A percentile compares a stretch with the other conserved stretches of the same genome.
These are phyloP conservation scores for Curvularia hawaiiensis DNA, from an alignment of 2,329 filamentous ascomycete species.

Conservation along the genomic window DNA sequence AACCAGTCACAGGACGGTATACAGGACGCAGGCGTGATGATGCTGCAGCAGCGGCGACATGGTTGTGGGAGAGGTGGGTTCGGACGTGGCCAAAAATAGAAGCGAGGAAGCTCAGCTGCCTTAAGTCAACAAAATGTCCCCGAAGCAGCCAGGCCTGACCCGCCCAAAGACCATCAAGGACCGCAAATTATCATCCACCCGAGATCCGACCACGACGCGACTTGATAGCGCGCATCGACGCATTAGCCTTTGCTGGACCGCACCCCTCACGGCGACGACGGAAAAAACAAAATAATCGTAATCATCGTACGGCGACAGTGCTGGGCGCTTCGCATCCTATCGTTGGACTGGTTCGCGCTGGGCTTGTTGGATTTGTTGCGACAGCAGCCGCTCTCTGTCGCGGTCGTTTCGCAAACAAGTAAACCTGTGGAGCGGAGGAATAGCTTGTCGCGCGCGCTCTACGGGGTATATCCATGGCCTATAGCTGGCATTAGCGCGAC, in stretches of 20 bases:
- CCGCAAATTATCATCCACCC: slow-evolving; percentile 35
- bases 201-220: slow-evolving; percentile 21
- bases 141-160: slow-evolving; percentile 27
- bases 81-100: slow-evolving; percentile 25
- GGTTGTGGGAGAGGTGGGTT: slow-evolving; percentile 13
- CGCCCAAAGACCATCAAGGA: slow-evolving; percentile 26
- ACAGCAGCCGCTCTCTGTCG: slow-evolving; percentile 14
- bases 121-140: slow-evolving; percentile 35
- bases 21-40: slow-evolving; percentile 10
- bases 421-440: neutral
- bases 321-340: slow-evolving; percentile 39
- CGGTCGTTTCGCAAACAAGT: neutral
- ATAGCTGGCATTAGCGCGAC: slow-evolving; percentile 28
- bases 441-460: slow-evolving; percentile 17
- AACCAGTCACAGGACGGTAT: slow-evolving; percentile 11
- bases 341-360: slow-evolving; percentile 27
- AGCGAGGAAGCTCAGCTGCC: slow-evolving; percentile 18
- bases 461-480: slow-evolving; percentile 23
- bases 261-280: neutral
- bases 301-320: slow-evolving; percentile 22
- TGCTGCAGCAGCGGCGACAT: slow-evolving; percentile 19
- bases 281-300: neutral
- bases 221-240: slow-evolving; percentile 18
- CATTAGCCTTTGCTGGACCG: slow-evolving; percentile 7
- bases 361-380: slow-evolving; percentile 21